A percentile compares a stretch with the other conserved stretches of the same genome.
These are phyloP conservation scores for Lolium multiflorum DNA, from an alignment of 176 grass and related monocot species.

Conservation along the genomic window DNA sequence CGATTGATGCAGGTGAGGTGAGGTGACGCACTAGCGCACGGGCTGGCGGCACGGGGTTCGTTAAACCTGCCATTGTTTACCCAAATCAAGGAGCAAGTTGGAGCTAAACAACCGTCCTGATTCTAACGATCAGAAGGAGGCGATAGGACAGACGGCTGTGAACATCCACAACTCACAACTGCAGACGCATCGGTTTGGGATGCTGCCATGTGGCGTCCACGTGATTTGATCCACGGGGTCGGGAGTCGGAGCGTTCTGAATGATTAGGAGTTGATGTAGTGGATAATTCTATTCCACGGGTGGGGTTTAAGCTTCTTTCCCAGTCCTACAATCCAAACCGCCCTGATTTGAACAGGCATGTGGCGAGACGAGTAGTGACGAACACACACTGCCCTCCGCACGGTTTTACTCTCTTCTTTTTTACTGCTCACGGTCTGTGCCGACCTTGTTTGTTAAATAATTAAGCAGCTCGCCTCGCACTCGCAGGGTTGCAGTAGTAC, in stretches of 20 bases:
- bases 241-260: background rate
- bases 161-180: background rate
- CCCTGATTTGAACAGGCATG: background rate
- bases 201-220: slow-evolving; percentile 36
- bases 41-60: slow-evolving; percentile 10
- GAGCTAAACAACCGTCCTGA: slow-evolving; percentile 5
- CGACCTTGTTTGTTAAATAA: background rate
- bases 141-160: background rate
- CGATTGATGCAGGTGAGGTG: background rate
- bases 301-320: background rate
- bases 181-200: background rate
- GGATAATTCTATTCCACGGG: background rate
- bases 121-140: background rate
- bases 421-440: background rate
- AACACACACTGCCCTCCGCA: background rate
- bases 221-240: slow-evolving; percentile 42
- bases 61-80: slow-evolving; percentile 38
- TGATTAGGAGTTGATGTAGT: slow-evolving; percentile 42
- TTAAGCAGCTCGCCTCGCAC: background rate
- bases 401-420: background rate
- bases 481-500: background rate
- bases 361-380: background rate
- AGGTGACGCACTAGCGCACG: slow-evolving; percentile 51
- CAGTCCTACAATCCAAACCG: background rate
- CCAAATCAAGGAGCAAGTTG: background rate